Evolutionary conservation across 352 stramenopile genomes (phyloP).

Genomic region (Thraustochytrium striatum): DNA sequence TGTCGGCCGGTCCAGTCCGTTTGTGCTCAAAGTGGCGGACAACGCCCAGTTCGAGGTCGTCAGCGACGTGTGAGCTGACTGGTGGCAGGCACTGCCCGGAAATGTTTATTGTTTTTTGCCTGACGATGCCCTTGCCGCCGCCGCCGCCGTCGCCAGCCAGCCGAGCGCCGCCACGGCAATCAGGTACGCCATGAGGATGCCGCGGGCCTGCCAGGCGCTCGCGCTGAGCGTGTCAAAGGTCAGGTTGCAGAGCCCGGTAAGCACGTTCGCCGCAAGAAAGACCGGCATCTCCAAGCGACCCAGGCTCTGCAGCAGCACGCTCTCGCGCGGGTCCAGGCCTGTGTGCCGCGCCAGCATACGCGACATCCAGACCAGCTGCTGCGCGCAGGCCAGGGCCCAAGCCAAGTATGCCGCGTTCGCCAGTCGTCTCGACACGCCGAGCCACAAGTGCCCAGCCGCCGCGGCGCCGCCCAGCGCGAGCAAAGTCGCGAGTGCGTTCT

Average conservation of each 20-base stretch:
- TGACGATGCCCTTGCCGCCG: no score
- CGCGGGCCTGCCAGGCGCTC: no score
- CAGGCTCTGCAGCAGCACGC: slow-evolving; percentile 41
- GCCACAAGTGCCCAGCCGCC: not conserved
- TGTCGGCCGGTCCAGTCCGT: not conserved
- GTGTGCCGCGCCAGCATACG: not conserved
- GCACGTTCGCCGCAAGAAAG: slow-evolving; percentile 52
- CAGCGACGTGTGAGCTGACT: no score
- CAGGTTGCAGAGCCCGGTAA: slow-evolving; percentile 51
- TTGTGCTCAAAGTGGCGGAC: not conserved
- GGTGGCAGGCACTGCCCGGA: no score
- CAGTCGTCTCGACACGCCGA: slow-evolving; percentile 4
- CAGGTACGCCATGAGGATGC: no score
- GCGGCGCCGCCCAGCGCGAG: not conserved
- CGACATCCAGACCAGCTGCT: slow-evolving; percentile 4
- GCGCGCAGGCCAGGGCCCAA: slow-evolving; percentile 14
- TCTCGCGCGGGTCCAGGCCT: not conserved
- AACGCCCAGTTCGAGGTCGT: not conserved
- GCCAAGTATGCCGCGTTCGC: slow-evolving; percentile 39
- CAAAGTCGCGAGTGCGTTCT: no score
- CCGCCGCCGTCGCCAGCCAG: no score
- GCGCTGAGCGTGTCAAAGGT: slow-evolving; percentile 27
- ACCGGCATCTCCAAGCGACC: slow-evolving; percentile 19
- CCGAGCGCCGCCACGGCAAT: no score
- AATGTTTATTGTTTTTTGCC: no score